A percentile compares a stretch with the other conserved stretches of the same genome.
Conservation (phyloP, 2,329 filamentous ascomycete species). For the Beauveria sp. region DNA sequence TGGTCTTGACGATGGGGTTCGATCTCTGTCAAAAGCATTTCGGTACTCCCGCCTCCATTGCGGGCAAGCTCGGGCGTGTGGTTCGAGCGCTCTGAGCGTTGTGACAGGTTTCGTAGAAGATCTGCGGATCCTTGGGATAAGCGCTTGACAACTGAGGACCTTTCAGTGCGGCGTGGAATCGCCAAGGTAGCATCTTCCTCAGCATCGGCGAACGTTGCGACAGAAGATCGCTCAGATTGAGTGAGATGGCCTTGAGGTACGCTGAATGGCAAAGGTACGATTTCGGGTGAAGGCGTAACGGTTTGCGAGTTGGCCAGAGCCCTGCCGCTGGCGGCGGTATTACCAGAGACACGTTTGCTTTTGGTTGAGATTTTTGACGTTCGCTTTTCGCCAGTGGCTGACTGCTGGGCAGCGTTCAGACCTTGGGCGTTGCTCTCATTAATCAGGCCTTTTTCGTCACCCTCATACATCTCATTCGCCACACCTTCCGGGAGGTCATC, state of each 20-base stretch:
- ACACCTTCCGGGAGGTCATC: constrained; percentile 36
- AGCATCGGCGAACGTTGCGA: constrained; percentile 63
- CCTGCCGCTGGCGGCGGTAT: constrained; percentile 13
- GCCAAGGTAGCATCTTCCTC: constrained; percentile 28
- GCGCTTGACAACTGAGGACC: constrained; percentile 37
- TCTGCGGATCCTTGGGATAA: constrained; percentile 38
- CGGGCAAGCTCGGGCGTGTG: constrained; percentile 8
- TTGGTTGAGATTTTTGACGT: constrained; percentile 3
- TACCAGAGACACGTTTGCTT: constrained; percentile 18
- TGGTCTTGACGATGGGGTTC: constrained; percentile 24
- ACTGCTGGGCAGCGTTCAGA: neutral
- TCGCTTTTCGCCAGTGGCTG: neutral
- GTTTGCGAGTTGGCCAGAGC: constrained; percentile 15
- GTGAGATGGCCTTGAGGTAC: constrained; percentile 38
- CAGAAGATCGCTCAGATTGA: constrained; percentile 52
- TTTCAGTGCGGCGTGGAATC: constrained; percentile 19
- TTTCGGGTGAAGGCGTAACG: constrained; percentile 33
- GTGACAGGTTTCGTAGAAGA: constrained; percentile 31
- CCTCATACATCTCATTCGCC: constrained; percentile 15
- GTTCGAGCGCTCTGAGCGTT: constrained; percentile 13
- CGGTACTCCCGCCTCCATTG: constrained; percentile 32
- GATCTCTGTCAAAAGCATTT: constrained; percentile 35
- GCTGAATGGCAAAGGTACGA: constrained; percentile 60
- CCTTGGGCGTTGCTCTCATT: constrained; percentile 24
- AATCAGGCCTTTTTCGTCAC: constrained; percentile 17